Evolutionary conservation across 208 protist genomes (phyloP), one percentile per base, ranked within the genome.

Genomic region (Acanthamoeba sp.): DNA sequence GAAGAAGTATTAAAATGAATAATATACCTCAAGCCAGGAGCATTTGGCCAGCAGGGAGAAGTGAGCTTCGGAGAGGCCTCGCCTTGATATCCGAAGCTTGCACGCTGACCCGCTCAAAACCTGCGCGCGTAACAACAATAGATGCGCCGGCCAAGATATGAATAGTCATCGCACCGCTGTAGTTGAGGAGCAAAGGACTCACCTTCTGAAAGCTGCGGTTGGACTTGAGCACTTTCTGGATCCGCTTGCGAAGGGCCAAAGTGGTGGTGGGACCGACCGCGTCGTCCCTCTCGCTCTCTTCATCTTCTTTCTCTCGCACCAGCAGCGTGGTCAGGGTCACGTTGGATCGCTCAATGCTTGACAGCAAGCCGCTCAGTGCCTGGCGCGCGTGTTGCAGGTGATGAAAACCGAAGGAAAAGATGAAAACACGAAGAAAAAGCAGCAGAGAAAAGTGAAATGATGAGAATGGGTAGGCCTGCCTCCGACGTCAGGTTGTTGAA

Each of bases 401-500:
- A 48, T 5, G 12, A 52, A 62, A 22, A 12, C 18, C 7, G 27
- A 14, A 62, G 55, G 2, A 22, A 62, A 22, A 27, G 55, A 62
- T 12, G 16, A 22, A 62, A 62, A 62, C 18, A 16, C 14, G 18
- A 3, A 16, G 45, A 16, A 52, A 52, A 52, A 20, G 45, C 45
- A 52, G 12, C 45, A 16, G 45, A 52, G 45, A 3, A 48, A 48
- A 48, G 10, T 48, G 42, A 48, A 10, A 48, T 3, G 10, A 48
- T 14, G 3, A 10, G 18, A 52, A 62, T 62, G 0, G 16, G 24
- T 20, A 22, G 55, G 7, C 16, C 55, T 22, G 20, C 55, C 55
- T 62, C 55, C 22, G 55, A 6, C 55, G 69, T 78, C 22, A 78
- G 69, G 18, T 78, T 78, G 69, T 78, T 78, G 69, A 78, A 78